Percentiles rank a stretch among this genome's conserved stretches.
These are phyloP conservation scores for Cutaneotrichosporon dermatis DNA, from an alignment of 1,284 basidiomycete species.

Conservation along the genomic window DNA sequence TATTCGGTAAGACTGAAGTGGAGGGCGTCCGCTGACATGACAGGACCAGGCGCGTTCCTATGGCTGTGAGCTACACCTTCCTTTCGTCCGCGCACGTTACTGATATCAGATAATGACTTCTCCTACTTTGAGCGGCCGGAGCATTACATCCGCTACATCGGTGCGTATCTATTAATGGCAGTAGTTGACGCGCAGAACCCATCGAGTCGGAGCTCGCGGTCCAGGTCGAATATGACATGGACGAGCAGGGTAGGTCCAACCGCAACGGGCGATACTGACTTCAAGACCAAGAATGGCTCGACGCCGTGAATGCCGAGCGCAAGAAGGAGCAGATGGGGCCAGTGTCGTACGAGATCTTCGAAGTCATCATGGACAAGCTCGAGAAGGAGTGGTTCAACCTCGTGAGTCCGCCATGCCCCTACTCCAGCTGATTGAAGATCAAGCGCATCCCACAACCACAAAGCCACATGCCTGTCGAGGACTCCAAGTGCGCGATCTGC, in stretches of 20 bases:
- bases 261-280: background rate
- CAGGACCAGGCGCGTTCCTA: constrained; percentile 42
- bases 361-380: constrained; percentile 92
- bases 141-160: constrained; percentile 85
- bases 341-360: constrained; percentile 82
- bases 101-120: constrained; percentile 66
- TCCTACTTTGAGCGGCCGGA: constrained; percentile 71
- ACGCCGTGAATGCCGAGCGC: constrained; percentile 75
- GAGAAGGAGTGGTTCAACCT: constrained; percentile 99
- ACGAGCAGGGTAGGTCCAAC: constrained; percentile 77
- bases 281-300: constrained; percentile 94
- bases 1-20: constrained; percentile 28
- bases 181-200: constrained; percentile 60
- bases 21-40: constrained; percentile 15
- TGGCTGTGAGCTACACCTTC: constrained; percentile 31
- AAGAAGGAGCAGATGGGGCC: constrained; percentile 69
- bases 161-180: constrained; percentile 47
- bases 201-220: constrained; percentile 84
- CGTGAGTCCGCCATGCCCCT: constrained; percentile 52
- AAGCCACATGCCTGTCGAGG: constrained; percentile 74
- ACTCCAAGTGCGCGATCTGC: constrained; percentile 93
- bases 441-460: constrained; percentile 84
- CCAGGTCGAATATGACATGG: constrained; percentile 99
- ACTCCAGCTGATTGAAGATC: constrained; percentile 55
- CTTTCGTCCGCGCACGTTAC: background rate